These are phyloP conservation scores for Trichoderma erinaceum DNA, from an alignment of 495 filamentous ascomycete genomes.

Conservation along the genomic window DNA sequence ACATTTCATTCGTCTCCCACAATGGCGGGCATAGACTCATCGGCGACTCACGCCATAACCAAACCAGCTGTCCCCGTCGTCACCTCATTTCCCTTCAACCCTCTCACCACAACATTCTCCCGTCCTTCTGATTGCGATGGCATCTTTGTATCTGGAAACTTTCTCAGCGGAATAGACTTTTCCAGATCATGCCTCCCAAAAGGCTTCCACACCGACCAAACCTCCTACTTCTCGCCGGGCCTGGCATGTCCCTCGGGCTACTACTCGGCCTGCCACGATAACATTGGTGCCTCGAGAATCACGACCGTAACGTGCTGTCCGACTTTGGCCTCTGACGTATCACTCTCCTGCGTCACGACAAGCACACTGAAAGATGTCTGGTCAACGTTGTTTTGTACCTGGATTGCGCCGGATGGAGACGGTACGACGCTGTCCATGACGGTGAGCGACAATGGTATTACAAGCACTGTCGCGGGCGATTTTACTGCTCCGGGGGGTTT, in stretches of 20 bases:
- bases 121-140: constrained; percentile 20
- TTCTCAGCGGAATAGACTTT: constrained; percentile 20
- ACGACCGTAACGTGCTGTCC: constrained; percentile 29
- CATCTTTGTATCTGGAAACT: constrained; percentile 19
- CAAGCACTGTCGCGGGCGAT: constrained; percentile 2
- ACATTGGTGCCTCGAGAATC: constrained; percentile 19
- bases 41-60: background rate
- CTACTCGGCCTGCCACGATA: constrained; percentile 22
- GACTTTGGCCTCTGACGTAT: constrained; percentile 14
- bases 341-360: constrained; percentile 21
- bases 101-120: constrained; percentile 25
- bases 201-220: constrained; percentile 19
- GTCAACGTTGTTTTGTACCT: constrained; percentile 23
- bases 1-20: background rate
- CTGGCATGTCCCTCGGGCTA: constrained; percentile 26
- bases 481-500: constrained; percentile 18
- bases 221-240: constrained; percentile 27
- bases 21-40: constrained; percentile 6
- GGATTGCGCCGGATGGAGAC: constrained; percentile 17
- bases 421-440: constrained; percentile 17
- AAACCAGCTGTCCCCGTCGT: constrained; percentile 15
- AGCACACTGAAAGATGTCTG: constrained; percentile 17
- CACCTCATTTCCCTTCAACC: constrained; percentile 20
- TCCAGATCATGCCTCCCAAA: constrained; percentile 21
- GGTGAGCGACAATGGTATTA: constrained; percentile 16